Percentiles rank a stretch among this genome's conserved stretches.
Evolutionary conservation across 495 filamentous ascomycete species (phyloP).

Genomic region (Penicillium antarcticum): DNA sequence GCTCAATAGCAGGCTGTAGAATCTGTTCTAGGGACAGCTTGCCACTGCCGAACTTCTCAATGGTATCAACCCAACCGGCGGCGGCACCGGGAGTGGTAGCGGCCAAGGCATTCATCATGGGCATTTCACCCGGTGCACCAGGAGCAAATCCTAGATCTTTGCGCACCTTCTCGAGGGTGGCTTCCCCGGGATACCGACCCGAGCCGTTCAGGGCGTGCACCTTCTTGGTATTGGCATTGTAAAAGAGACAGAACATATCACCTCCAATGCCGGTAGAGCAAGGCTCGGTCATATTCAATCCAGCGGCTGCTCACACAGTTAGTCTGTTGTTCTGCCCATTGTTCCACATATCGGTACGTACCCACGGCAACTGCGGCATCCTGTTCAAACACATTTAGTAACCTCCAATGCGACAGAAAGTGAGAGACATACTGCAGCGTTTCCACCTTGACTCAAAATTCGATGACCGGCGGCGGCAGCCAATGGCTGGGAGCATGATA

Average conservation of each 20-base stretch:
- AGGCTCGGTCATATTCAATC: constrained; percentile 90
- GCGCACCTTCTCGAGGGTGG: constrained; percentile 65
- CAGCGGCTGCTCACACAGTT: constrained; percentile 57
- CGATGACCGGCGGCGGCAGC: constrained; percentile 84
- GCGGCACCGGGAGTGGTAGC: constrained; percentile 88
- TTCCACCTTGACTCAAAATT: constrained; percentile 81
- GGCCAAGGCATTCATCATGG: constrained; percentile 71
- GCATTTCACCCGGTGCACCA: constrained; percentile 61
- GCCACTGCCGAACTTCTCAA: constrained; percentile 90
- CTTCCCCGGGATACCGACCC: constrained; percentile 70
- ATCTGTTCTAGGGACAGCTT: constrained; percentile 77
- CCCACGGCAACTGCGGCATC: constrained; percentile 91
- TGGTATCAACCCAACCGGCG: constrained; percentile 89
- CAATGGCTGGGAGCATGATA: constrained; percentile 87
- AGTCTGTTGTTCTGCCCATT: background rate
- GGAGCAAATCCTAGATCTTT: constrained; percentile 65
- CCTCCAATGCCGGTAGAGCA: constrained; percentile 94
- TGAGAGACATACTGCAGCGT: constrained; percentile 71
- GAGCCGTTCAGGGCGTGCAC: constrained; percentile 89
- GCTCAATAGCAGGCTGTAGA: constrained; percentile 75
- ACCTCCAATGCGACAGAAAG: background rate
- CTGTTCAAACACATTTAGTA: constrained; percentile 33
- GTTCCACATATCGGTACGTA: constrained; percentile 17
- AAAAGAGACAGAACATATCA: constrained; percentile 97
- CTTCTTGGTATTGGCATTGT: constrained; percentile 75